Conservation (phyloP, 2,329 filamentous ascomycete species). For the Monilinia vaccinii-corymbosi region DNA sequence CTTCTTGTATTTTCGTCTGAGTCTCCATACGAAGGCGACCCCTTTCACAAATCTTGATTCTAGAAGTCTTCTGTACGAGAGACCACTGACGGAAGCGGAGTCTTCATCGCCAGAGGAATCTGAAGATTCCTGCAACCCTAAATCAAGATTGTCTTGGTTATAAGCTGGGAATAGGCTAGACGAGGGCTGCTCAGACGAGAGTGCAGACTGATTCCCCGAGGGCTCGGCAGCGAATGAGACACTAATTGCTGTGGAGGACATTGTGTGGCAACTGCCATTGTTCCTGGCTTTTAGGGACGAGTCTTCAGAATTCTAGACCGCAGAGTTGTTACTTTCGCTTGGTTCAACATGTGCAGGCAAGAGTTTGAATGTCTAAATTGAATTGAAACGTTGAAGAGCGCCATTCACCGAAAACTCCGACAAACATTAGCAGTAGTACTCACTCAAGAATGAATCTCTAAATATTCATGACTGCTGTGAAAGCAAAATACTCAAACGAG, state of each 20-base stretch:
- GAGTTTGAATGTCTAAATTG: neutral
- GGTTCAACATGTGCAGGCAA: neutral
- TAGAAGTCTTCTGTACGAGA: neutral
- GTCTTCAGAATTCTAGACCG: neutral
- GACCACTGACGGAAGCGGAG: neutral
- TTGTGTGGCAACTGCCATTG: neutral
- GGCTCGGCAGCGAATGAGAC: too few species aligned
- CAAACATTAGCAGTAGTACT: neutral
- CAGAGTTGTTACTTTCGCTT: neutral
- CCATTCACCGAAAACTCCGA: neutral
- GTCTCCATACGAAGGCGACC: neutral
- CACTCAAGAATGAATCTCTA: neutral
- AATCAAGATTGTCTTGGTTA: too few species aligned
- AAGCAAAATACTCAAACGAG: neutral
- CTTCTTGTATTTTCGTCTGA: neutral
- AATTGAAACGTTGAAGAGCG: neutral
- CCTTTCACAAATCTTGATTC: neutral
- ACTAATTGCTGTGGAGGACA: too few species aligned
- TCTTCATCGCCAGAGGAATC: neutral
- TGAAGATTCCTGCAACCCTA: too few species aligned
- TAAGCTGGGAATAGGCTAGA: too few species aligned
- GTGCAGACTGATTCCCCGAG: neutral
- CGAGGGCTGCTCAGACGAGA: neutral
- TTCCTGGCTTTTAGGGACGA: neutral
- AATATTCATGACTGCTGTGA: neutral